phyloP scores from a whole-genome alignment of 208 protist genomes.

The Leptomonas seymouri region DNA sequence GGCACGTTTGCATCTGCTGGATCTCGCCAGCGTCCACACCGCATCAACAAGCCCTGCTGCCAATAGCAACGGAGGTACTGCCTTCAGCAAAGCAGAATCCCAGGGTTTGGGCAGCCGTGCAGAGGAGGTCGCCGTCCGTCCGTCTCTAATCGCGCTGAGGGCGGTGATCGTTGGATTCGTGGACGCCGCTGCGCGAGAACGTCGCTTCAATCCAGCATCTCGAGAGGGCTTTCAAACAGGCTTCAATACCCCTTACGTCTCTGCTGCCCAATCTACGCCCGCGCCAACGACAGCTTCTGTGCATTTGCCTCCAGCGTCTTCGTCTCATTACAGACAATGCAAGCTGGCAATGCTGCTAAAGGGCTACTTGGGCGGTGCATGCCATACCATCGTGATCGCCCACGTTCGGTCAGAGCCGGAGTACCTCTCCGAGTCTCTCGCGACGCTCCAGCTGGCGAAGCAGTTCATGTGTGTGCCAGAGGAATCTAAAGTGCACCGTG shows the following conservation, averaged over 20 bases:
- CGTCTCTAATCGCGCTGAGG: conserved; percentile 91
- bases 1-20: conserved; percentile 89
- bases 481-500: conserved; percentile 58
- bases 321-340: conserved; percentile 69
- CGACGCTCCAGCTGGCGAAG: conserved; percentile 91
- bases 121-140: conserved; percentile 40
- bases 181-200: not conserved
- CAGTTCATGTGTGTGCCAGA: conserved; percentile 88
- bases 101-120: not conserved
- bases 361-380: conserved; percentile 70
- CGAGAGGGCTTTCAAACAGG: too few species aligned
- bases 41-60: conserved; percentile 1
- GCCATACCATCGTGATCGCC: conserved; percentile 86
- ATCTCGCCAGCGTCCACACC: conserved; percentile 85
- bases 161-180: conserved; percentile 88
- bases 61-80: too few species aligned
- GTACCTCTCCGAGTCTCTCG: conserved; percentile 73
- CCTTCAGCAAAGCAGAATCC: not conserved
- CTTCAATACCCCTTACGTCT: not conserved
- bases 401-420: conserved; percentile 70
- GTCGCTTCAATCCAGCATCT: not conserved
- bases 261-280: not conserved
- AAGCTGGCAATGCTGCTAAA: conserved; percentile 95
- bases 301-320: not conserved
- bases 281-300: not conserved